Evolutionary conservation across 129 eudicot species (phyloP), one percentile per base, ranked within the genome.

Genomic region (Rutidosis leptorrhynchoides): DNA sequence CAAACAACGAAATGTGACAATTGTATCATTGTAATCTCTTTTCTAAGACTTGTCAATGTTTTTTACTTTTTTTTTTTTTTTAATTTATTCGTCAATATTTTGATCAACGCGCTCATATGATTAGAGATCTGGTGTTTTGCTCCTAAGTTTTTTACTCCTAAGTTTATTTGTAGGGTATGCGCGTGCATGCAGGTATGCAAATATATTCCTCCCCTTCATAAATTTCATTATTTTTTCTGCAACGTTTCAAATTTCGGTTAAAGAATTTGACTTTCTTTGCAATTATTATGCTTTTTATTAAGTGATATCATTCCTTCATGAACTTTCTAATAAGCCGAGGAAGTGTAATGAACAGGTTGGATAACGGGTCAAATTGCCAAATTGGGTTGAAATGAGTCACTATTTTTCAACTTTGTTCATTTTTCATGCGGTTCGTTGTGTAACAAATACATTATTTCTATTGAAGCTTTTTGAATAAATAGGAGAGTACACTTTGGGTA

Each of bases 1-100:
- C 96, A 92, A 70, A 92, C 98, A 64, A 85, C 98, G 0, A 79
- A 85, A 76, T 92, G 96, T 69, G 96, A 92, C 51, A 92, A 92
- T 33, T 92, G 98, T 80, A 92, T 92, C 55, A 83, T 92, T 73
- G 98, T 91, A 87, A 65, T 67, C 67, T 79, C 77, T 75, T 62
- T 23, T 64, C 48, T 28, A 20, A 73, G n/a, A 33, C 71, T 71
- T 33, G 51, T 51, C 19, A 23, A 12, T n/a, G n/a, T 19, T 49
- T 7, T 25, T 10, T 15, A 37, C 16, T n/a, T n/a, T n/a, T n/a
- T 11, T 6, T n/a, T 0, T 24, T 23, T 51, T 14, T 14, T n/a
- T 49, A 70, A 25, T n/a, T n/a, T 26, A n/a, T 29, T 58, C 27
- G n/a, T 37, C 69, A 49, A 59, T 49, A 19, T 2, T 63, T 27